phyloP scores from a whole-genome alignment of 768 basidiomycete species.

The Pleurotus tuoliensis region DNA sequence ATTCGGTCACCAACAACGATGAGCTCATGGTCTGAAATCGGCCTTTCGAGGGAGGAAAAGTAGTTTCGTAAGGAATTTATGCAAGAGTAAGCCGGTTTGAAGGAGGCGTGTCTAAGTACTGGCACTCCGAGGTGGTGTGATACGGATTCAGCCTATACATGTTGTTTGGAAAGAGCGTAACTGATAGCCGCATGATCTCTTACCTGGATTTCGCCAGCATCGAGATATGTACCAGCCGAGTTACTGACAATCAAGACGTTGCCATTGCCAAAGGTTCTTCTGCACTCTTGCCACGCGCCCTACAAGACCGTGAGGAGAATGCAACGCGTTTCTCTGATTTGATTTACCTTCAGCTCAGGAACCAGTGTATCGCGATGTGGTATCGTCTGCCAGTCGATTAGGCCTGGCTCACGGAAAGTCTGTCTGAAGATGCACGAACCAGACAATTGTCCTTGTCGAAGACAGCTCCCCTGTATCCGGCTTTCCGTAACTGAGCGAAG shows the following conservation, averaged over 20 bases:
- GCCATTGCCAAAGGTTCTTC: slow-evolving; percentile 65
- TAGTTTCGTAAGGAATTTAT: slow-evolving; percentile 67
- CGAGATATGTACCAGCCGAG: slow-evolving; percentile 81
- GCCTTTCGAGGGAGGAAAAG: slow-evolving; percentile 59
- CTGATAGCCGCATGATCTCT: slow-evolving; percentile 17
- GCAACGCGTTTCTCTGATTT: background rate
- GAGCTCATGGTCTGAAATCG: slow-evolving; percentile 59
- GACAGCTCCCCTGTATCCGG: slow-evolving; percentile 86
- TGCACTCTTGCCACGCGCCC: slow-evolving; percentile 75
- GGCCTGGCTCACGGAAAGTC: background rate
- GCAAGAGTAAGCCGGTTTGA: slow-evolving; percentile 82
- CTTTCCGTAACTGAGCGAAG: slow-evolving; percentile 63
- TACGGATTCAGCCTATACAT: slow-evolving; percentile 80
- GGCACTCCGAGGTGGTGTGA: slow-evolving; percentile 73
- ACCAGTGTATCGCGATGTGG: slow-evolving; percentile 76
- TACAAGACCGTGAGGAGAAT: slow-evolving; percentile 21
- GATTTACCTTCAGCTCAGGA: slow-evolving; percentile 66
- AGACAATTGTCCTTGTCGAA: slow-evolving; percentile 99
- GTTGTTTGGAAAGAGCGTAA: background rate
- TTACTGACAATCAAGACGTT: slow-evolving; percentile 93
- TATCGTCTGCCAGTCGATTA: slow-evolving; percentile 51
- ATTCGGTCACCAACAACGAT: slow-evolving; percentile 89
- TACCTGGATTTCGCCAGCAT: slow-evolving; percentile 79
- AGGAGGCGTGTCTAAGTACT: slow-evolving; percentile 70
- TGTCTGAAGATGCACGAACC: slow-evolving; percentile 38